These are phyloP conservation scores for Excoecaria agallocha DNA, from an alignment of 345 rosid genomes.

Conservation along the genomic window DNA sequence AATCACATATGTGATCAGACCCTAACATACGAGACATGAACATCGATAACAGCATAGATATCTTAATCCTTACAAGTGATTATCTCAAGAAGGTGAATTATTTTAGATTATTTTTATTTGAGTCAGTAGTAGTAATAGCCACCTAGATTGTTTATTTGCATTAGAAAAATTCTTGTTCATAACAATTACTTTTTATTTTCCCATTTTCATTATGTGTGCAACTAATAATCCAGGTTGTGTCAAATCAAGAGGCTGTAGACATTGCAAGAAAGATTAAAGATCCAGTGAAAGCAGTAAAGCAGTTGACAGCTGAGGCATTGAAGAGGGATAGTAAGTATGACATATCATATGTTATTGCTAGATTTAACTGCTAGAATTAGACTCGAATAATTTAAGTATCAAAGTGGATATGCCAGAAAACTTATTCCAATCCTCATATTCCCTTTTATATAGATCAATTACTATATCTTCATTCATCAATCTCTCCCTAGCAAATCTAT, in stretches of 20 bases:
- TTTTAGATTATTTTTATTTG: neutral
- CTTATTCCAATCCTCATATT: too few relatives aligned
- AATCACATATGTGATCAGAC: constrained; percentile 58
- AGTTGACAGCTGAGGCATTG: constrained; percentile 57
- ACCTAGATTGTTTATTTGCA: neutral
- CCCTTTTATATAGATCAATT: too few relatives aligned
- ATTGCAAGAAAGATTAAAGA: constrained; percentile 62
- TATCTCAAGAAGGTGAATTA: constrained; percentile 65
- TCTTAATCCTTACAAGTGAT: constrained; percentile 64
- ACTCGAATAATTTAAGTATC: too few relatives aligned
- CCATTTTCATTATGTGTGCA: neutral
- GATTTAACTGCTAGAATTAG: too few relatives aligned
- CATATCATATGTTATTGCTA: constrained; percentile 69
- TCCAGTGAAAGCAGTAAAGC: constrained; percentile 75
- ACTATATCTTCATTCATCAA: too few relatives aligned
- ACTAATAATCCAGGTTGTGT: constrained; percentile 52
- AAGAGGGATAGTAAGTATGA: constrained; percentile 70
- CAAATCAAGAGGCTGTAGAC: constrained; percentile 74
- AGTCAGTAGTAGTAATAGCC: neutral
- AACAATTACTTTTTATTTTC: neutral
- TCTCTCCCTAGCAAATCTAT: too few relatives aligned
- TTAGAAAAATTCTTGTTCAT: neutral
- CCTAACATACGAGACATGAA: constrained; percentile 46
- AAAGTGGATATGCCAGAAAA: too few relatives aligned
- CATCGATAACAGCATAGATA: constrained; percentile 38